These are phyloP conservation scores for Diaporthe nobilis DNA, from an alignment of 2,329 filamentous ascomycete genomes.

Conservation along the genomic window DNA sequence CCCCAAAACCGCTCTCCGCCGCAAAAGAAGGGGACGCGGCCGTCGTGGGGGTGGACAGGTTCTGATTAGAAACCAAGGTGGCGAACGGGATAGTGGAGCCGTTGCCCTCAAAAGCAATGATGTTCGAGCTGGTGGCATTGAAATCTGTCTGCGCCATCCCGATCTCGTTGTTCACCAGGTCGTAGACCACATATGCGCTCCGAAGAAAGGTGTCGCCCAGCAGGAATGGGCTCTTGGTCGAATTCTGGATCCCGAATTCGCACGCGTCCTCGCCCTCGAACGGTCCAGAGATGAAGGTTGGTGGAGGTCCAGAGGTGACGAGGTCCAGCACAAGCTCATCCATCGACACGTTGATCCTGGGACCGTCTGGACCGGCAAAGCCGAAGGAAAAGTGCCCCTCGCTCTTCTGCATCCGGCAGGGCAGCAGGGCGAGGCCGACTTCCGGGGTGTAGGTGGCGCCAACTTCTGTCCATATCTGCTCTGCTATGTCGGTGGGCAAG, in stretches of 20 bases:
- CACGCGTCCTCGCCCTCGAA: conserved; percentile 64
- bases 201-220: conserved; percentile 72
- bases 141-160: conserved; percentile 69
- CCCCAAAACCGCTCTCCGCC: conserved; percentile 55
- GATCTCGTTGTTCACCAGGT: conserved; percentile 70
- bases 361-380: conserved; percentile 63
- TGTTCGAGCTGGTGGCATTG: conserved; percentile 64
- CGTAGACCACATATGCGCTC: conserved; percentile 73
- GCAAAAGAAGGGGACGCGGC: conserved; percentile 51
- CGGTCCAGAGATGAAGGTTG: conserved; percentile 56
- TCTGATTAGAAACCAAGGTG: conserved; percentile 59
- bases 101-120: conserved; percentile 64
- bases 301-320: conserved; percentile 50
- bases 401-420: conserved; percentile 63
- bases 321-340: conserved; percentile 69
- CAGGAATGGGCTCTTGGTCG: conserved; percentile 58
- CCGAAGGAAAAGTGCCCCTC: conserved; percentile 68
- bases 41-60: conserved; percentile 48
- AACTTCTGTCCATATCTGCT: conserved; percentile 67
- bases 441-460: conserved; percentile 62
- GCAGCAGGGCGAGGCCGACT: conserved; percentile 60
- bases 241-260: conserved; percentile 70
- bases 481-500: conserved; percentile 73
- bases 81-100: conserved; percentile 66
- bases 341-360: conserved; percentile 67